A percentile compares a stretch with the other conserved stretches of the same genome.
Conservation (phyloP, 768 basidiomycete species). For the Agrocybe praecox region DNA sequence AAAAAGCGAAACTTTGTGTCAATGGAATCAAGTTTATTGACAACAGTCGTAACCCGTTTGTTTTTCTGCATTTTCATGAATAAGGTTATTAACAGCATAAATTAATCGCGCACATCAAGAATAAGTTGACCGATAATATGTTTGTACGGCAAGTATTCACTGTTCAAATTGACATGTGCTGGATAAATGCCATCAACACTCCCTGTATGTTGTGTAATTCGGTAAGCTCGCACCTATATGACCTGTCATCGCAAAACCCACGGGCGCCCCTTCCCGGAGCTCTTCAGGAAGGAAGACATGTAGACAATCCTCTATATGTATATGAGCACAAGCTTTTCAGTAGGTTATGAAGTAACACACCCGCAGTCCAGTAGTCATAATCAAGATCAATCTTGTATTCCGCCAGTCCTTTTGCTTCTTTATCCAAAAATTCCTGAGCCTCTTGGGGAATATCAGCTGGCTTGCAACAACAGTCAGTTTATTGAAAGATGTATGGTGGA, state of each 20-base stretch:
- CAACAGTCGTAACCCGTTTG: conserved; percentile 77
- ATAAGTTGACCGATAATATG: conserved; percentile 90
- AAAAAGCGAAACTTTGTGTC: conserved; percentile 90
- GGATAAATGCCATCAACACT: neutral
- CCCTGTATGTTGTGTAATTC: neutral
- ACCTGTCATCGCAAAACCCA: conserved; percentile 85
- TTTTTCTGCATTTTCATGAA: conserved; percentile 72
- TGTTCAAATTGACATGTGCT: conserved; percentile 93
- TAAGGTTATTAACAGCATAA: conserved; percentile 1
- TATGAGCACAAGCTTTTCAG: neutral
- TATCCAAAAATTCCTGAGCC: conserved; percentile 54
- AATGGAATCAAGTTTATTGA: conserved; percentile 92
- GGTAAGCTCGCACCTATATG: conserved; percentile 76
- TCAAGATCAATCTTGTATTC: conserved; percentile 64
- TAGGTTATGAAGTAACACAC: conserved; percentile 35
- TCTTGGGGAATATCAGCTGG: conserved; percentile 69
- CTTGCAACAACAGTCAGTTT: conserved; percentile 37
- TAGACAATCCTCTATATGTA: conserved; percentile 76
- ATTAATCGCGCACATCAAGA: conserved; percentile 67
- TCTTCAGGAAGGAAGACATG: conserved; percentile 80
- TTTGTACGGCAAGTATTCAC: conserved; percentile 91
- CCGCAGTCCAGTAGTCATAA: conserved; percentile 90
- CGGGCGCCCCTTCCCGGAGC: conserved; percentile 77
- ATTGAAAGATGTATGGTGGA: neutral
- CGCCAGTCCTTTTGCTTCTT: conserved; percentile 58